Percentiles rank a stretch among this genome's conserved stretches.
Conservation (phyloP, 805 yeast genomes). For the Brettanomyces custersianus region DNA sequence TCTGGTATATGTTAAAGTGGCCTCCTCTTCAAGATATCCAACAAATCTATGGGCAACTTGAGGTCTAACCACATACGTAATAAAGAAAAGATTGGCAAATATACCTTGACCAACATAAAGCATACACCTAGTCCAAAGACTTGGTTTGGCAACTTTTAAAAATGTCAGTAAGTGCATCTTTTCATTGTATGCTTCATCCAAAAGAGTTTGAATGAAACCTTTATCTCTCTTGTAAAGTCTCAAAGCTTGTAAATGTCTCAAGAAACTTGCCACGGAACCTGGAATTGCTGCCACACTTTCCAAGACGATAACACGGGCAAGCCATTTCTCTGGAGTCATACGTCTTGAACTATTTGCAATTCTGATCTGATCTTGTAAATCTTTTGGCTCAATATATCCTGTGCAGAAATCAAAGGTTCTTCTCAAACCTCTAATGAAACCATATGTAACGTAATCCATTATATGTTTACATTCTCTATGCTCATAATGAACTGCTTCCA, state of each 20-base stretch:
- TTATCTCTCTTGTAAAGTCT: slow-evolving; percentile 55
- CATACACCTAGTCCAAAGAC: slow-evolving; percentile 43
- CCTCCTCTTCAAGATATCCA: slow-evolving; percentile 73
- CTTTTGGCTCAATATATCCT: slow-evolving; percentile 52
- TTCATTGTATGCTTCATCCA: slow-evolving; percentile 73
- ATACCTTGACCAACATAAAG: slow-evolving; percentile 62
- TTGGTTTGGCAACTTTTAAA: slow-evolving; percentile 55
- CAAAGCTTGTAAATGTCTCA: slow-evolving; percentile 58
- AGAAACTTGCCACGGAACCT: slow-evolving; percentile 66
- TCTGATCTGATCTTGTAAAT: slow-evolving; percentile 21
- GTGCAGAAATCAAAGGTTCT: slow-evolving; percentile 51
- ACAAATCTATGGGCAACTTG: slow-evolving; percentile 66
- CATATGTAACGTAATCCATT: slow-evolving; percentile 1
- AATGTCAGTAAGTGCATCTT: slow-evolving; percentile 70
- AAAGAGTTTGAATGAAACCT: slow-evolving; percentile 66
- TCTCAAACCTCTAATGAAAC: slow-evolving; percentile 36
- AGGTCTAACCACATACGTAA: slow-evolving; percentile 50
- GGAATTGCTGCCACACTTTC: slow-evolving; percentile 78
- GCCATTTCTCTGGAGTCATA: slow-evolving; percentile 59
- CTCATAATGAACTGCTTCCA: slow-evolving; percentile 34
- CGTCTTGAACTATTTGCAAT: slow-evolving; percentile 26
- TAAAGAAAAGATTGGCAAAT: slow-evolving; percentile 57
- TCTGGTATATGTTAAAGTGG: slow-evolving; percentile 60
- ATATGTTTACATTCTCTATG: slow-evolving; percentile 39
- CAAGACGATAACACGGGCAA: slow-evolving; percentile 51